Evolutionary conservation across 1,284 basidiomycete genomes (phyloP).

Genomic region (Kalmanozyma brasiliensis): DNA sequence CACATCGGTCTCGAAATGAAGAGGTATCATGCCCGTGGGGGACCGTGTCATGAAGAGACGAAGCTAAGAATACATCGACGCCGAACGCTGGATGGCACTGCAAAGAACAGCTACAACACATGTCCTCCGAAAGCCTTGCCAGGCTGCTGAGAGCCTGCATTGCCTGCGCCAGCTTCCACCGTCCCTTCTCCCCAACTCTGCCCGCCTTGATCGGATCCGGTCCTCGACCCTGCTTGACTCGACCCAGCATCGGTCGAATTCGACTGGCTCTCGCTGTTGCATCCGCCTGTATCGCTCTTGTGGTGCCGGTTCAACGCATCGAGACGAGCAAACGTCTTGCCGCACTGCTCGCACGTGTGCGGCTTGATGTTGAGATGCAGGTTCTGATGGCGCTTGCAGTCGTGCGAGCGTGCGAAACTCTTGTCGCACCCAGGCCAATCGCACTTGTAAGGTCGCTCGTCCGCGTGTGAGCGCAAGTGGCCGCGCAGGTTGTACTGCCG

Average conservation of each 20-base stretch:
- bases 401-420: slow-evolving; percentile 91
- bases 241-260: slow-evolving; percentile 32
- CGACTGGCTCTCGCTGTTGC: slow-evolving; percentile 39
- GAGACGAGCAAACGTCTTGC: slow-evolving; percentile 90
- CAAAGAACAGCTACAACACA: slow-evolving; percentile 27
- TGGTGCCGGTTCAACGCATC: slow-evolving; percentile 81
- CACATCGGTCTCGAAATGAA: too few relatives aligned
- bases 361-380: slow-evolving; percentile 82
- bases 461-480: slow-evolving; percentile 93
- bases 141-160: not conserved
- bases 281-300: slow-evolving; percentile 57
- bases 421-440: slow-evolving; percentile 92
- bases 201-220: slow-evolving; percentile 14
- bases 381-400: slow-evolving; percentile 81
- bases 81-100: too few relatives aligned
- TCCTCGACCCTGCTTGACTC: slow-evolving; percentile 5
- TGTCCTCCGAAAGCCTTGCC: slow-evolving; percentile 41
- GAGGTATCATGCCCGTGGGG: too few relatives aligned
- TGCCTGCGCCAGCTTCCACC: not conserved
- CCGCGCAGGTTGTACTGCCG: slow-evolving; percentile 74
- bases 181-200: slow-evolving; percentile 2
- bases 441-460: slow-evolving; percentile 92
- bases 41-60: too few relatives aligned
- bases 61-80: too few relatives aligned
- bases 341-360: slow-evolving; percentile 89